phyloP scores from a whole-genome alignment of 208 protist species.

The Trichomonas gallinae region DNA sequence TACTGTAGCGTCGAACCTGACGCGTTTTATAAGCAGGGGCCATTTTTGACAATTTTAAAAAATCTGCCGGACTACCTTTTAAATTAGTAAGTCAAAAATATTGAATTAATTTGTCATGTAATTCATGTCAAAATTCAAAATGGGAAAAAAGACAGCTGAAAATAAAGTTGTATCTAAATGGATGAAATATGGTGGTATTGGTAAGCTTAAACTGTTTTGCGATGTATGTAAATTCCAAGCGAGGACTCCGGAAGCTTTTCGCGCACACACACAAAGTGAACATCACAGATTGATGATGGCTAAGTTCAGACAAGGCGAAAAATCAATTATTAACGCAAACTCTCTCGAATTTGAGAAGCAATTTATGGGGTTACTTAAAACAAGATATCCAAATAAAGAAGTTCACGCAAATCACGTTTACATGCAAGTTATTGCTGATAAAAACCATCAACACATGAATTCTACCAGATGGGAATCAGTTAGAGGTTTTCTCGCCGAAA shows the following conservation, averaged over 20 bases:
- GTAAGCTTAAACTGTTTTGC: neutral
- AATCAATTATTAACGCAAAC: neutral
- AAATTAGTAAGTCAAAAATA: too few species aligned
- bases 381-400: neutral
- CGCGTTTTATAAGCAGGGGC: too few species aligned
- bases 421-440: neutral
- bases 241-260: neutral
- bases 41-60: too few species aligned
- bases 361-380: neutral
- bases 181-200: neutral
- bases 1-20: too few species aligned
- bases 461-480: neutral
- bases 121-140: neutral
- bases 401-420: neutral
- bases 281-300: constrained; percentile 8
- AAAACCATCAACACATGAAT: neutral
- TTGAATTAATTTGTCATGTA: too few species aligned
- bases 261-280: neutral
- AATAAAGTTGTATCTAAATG: neutral
- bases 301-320: neutral
- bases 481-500: neutral
- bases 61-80: too few species aligned
- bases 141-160: neutral
- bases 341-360: neutral
- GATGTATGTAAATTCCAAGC: neutral